Evolutionary conservation across 257 asterid genomes (phyloP).

Genomic region (Lantana camara): DNA sequence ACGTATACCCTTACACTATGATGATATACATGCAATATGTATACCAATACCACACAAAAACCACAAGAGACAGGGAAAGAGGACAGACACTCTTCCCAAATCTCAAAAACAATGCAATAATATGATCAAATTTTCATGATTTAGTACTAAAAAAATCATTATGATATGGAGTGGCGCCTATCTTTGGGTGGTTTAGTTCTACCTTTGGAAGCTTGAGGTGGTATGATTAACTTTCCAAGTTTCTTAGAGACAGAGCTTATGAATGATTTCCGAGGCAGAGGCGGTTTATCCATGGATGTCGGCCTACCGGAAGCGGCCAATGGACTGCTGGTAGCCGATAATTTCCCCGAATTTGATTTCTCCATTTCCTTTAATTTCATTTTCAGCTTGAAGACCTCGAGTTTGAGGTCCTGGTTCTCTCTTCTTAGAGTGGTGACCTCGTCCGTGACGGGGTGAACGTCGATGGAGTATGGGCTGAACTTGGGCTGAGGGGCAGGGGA

Average conservation of each 20-base stretch:
- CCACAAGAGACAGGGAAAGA: neutral
- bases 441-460: conserved; percentile 27
- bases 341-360: conserved; percentile 31
- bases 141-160: conserved; percentile 16
- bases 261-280: conserved; percentile 69
- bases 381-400: conserved; percentile 62
- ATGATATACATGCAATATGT: neutral
- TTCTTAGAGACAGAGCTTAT: conserved; percentile 62
- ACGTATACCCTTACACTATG: conserved; percentile 19
- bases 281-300: conserved; percentile 56
- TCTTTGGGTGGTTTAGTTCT: conserved; percentile 59
- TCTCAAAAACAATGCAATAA: conserved; percentile 15
- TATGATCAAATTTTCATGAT: neutral
- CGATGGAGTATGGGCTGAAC: conserved; percentile 31
- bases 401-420: conserved; percentile 75
- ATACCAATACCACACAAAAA: conserved; percentile 6
- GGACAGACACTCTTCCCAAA: conserved; percentile 9
- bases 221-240: conserved; percentile 49
- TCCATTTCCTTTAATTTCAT: conserved; percentile 60
- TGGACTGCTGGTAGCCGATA: conserved; percentile 39
- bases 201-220: conserved; percentile 39
- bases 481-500: conserved; percentile 41
- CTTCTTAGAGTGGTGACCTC: conserved; percentile 48
- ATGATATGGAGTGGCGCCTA: conserved; percentile 77
- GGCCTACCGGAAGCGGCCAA: conserved; percentile 15